Evolutionary conservation across 192 early-diverging fungal species (phyloP), one percentile per base, ranked within the genome.

Genomic region (Umbelopsis isabellina): DNA sequence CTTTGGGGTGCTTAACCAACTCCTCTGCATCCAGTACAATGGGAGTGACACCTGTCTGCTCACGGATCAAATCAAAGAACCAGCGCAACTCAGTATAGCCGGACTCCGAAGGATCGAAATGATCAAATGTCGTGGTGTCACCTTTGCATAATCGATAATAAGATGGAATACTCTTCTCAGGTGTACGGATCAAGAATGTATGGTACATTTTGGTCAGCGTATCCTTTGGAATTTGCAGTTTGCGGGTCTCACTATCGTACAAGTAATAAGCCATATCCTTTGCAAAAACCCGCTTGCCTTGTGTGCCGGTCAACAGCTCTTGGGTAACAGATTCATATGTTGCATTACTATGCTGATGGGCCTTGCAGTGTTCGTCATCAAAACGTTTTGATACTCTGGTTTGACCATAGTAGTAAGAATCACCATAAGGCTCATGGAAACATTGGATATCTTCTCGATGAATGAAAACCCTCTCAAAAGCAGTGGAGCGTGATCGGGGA

Each of bases 181-280:
- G 65, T 5, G 41, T 48, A 8, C 65, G 41, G 18, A 66, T 66
- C 10, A 66, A 25, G n/a, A 66, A 66, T 22, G 65, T 66, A 46
- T 66, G 65, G 0, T 66, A 44, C 65, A 66, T 66, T 8, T 66
- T 66, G 41, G 2, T 46, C 27, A 66, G 20, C 2, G 41, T 66
- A 0, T 66, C 65, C 25, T 15, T 21, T 1, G 45, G 45, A 4
- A 66, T 44, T 16, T 66, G 45, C 2, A 47, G 22, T 44, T 66
- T 66, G 27, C 55, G 55, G 4, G 27, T 35, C 13, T 30, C 18
- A 44, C 15, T 47, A 25, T 22, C 45, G 45, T 48, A 46, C 65
- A 66, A 30, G 20, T 47, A 48, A 45, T 66, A 66, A 15, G 65
- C 45, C 65, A 66, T 66, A 30, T 66, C 65, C 44, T 66, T 66